Percentiles rank a stretch among this genome's conserved stretches.
phyloP scores from a whole-genome alignment of 805 yeast species.

The Metschnikowia shivogae region DNA sequence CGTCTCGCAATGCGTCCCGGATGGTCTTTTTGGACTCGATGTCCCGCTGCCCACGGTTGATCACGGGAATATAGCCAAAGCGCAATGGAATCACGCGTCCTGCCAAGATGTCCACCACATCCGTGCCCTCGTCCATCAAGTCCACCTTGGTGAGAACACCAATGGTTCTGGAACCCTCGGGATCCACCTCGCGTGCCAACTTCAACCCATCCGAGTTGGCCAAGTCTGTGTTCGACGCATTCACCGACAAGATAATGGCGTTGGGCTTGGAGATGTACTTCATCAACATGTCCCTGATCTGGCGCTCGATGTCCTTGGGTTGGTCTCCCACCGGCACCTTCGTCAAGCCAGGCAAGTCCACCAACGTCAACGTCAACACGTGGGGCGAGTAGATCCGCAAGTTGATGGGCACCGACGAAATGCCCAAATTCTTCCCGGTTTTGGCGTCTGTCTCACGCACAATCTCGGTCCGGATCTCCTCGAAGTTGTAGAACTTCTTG shows the following conservation, averaged over 20 bases:
- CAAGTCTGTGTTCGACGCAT: constrained; percentile 82
- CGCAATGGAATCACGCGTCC: constrained; percentile 94
- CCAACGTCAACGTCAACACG: constrained; percentile 88
- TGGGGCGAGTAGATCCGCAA: constrained; percentile 90
- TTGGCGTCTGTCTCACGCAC: constrained; percentile 86
- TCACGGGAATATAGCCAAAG: constrained; percentile 95
- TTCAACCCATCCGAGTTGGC: constrained; percentile 96
- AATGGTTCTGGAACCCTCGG: constrained; percentile 91
- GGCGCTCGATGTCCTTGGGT: constrained; percentile 93
- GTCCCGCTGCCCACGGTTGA: constrained; percentile 90
- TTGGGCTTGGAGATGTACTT: constrained; percentile 94
- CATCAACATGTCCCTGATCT: constrained; percentile 87
- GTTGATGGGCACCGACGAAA: constrained; percentile 88
- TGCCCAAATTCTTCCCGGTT: constrained; percentile 80
- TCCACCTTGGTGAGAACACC: constrained; percentile 97
- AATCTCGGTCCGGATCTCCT: constrained; percentile 85
- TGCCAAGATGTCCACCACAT: constrained; percentile 90
- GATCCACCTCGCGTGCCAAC: constrained; percentile 96
- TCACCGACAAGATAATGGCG: constrained; percentile 89
- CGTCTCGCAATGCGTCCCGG: constrained; percentile 80
- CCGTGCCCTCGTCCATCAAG: constrained; percentile 97
- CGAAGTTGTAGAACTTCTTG: constrained; percentile 80
- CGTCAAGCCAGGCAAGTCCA: constrained; percentile 95
- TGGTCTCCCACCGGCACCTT: constrained; percentile 99
- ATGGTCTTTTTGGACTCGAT: constrained; percentile 86